Conservation (phyloP, 345 rosid species). For the Garcia nutans region DNA sequence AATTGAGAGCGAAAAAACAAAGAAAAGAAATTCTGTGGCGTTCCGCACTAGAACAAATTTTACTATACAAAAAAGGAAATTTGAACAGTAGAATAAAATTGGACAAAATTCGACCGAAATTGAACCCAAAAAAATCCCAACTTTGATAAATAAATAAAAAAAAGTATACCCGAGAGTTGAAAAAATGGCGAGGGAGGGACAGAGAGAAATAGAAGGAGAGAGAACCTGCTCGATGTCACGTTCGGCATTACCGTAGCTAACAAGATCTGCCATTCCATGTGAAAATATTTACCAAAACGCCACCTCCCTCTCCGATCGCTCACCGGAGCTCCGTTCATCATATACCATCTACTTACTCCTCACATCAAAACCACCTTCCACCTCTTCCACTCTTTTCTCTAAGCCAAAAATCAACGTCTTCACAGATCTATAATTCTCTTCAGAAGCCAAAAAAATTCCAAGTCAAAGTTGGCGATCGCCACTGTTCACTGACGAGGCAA, state of each 20-base stretch:
- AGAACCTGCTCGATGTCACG: constrained; percentile 83
- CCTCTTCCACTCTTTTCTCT: not conserved
- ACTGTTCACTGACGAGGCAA: constrained; percentile 7
- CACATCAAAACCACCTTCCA: constrained; percentile 14
- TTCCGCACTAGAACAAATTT: not conserved
- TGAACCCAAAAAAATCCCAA: not conserved
- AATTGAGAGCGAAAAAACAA: not conserved
- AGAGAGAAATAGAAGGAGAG: constrained; percentile 12
- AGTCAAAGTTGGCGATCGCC: constrained; percentile 26
- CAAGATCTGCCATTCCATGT: constrained; percentile 99
- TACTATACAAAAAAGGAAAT: not conserved
- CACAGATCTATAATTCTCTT: constrained; percentile 19
- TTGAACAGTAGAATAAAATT: not conserved
- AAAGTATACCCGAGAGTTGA: not conserved
- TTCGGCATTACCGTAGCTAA: constrained; percentile 78
- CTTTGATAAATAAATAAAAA: not conserved
- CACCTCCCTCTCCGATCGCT: constrained; percentile 78
- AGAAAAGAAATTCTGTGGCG: not conserved
- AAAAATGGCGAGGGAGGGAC: not conserved
- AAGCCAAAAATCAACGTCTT: not conserved
- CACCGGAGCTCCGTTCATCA: constrained; percentile 82
- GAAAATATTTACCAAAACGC: constrained; percentile 56
- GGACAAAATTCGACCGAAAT: not conserved
- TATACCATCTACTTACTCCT: constrained; percentile 38
- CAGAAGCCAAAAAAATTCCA: not conserved